Percentiles rank a stretch among this genome's conserved stretches.
phyloP scores from a whole-genome alignment of 169 alveolate species.

The Plasmodium knowlesi region DNA sequence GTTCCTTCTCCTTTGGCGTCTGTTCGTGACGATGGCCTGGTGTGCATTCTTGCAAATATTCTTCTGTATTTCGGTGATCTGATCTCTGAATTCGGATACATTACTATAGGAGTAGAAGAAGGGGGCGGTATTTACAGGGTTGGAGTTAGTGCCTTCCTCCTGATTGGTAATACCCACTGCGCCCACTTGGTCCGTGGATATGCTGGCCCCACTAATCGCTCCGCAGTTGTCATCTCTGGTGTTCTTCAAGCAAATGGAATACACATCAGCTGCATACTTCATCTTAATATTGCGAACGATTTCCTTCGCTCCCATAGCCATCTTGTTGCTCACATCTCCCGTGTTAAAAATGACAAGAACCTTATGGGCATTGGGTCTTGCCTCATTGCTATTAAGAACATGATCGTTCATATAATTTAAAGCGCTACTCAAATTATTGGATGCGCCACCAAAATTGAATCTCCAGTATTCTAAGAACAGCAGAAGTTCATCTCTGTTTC shows the following conservation, averaged over 20 bases:
- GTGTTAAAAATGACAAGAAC: constrained; percentile 16
- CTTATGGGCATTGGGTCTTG: constrained; percentile 52
- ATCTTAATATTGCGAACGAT: background rate
- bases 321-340: background rate
- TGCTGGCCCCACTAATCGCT: background rate
- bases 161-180: background rate
- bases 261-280: background rate
- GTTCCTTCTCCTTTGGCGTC: background rate
- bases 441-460: constrained; percentile 37
- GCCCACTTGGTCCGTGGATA: background rate
- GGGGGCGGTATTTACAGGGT: too few species aligned
- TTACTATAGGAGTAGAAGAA: background rate
- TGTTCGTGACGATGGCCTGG: background rate
- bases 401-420: constrained; percentile 6
- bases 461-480: constrained; percentile 17
- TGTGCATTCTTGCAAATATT: background rate
- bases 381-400: constrained; percentile 1
- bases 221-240: background rate
- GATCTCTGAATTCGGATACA: background rate
- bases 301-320: background rate
- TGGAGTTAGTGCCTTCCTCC: background rate
- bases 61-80: constrained; percentile 2
- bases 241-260: constrained; percentile 26
- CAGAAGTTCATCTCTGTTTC: constrained; percentile 16
- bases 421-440: constrained; percentile 20